These are phyloP conservation scores for Pleurotus citrinopileatus DNA, from an alignment of 768 basidiomycete genomes.

Conservation along the genomic window DNA sequence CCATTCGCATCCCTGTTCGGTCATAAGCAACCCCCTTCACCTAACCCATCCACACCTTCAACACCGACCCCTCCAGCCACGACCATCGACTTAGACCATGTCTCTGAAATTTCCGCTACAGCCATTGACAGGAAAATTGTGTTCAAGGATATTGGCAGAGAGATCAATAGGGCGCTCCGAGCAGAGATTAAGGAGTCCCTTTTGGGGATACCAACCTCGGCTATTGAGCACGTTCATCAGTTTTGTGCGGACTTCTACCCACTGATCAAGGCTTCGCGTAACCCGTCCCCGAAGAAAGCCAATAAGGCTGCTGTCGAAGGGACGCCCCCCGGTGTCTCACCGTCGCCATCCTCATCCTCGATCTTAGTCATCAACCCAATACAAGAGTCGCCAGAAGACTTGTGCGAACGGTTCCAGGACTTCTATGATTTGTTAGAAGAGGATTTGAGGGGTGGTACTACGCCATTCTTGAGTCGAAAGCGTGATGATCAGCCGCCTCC, in stretches of 20 bases:
- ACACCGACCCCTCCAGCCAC: conserved; percentile 25
- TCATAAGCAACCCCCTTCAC: conserved; percentile 24
- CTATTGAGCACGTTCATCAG: conserved; percentile 54
- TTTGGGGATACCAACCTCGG: conserved; percentile 47
- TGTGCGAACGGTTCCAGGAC: conserved; percentile 57
- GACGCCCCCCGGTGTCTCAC: background rate
- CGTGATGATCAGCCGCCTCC: conserved; percentile 27
- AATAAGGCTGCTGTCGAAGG: background rate
- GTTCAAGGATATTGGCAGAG: conserved; percentile 49
- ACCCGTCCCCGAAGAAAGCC: conserved; percentile 11
- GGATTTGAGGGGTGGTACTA: conserved; percentile 47
- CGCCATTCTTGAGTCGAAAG: conserved; percentile 28
- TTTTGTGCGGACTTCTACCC: conserved; percentile 57
- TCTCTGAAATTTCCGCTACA: conserved; percentile 58
- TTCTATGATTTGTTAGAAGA: conserved; percentile 69
- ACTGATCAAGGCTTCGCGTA: conserved; percentile 36
- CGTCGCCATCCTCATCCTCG: background rate
- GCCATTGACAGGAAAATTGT: conserved; percentile 53
- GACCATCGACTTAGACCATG: conserved; percentile 28
- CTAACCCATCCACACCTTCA: conserved; percentile 23
- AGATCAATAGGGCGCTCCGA: conserved; percentile 50
- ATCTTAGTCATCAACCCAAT: conserved; percentile 41
- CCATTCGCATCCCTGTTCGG: conserved; percentile 85
- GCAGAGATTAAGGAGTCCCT: conserved; percentile 51
- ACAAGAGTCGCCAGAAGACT: conserved; percentile 49